These are phyloP conservation scores for Cinchona pubescens DNA, from an alignment of 257 asterid genomes.

Conservation along the genomic window DNA sequence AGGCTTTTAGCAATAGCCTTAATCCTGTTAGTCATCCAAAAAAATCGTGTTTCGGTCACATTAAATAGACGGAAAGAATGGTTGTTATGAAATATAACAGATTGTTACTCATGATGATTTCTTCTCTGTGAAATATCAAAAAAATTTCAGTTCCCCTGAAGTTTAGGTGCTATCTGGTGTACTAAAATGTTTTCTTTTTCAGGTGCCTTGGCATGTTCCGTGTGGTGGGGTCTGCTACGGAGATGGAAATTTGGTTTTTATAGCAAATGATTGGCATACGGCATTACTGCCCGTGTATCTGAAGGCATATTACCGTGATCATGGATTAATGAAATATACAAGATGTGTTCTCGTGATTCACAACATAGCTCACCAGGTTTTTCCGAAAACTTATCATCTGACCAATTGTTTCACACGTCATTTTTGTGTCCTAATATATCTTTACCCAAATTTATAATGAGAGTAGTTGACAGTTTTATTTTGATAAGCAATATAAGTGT, in stretches of 20 bases:
- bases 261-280: slow-evolving; percentile 99
- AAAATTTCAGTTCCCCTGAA: slow-evolving; percentile 7
- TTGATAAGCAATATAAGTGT: not conserved
- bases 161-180: not conserved
- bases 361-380: slow-evolving; percentile 97
- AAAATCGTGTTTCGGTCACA: not conserved
- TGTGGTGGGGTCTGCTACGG: slow-evolving; percentile 98
- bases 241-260: slow-evolving; percentile 88
- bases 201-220: slow-evolving; percentile 98
- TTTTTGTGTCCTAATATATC: not conserved
- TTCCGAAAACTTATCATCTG: slow-evolving; percentile 14
- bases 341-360: slow-evolving; percentile 92
- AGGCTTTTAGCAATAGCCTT: not conserved
- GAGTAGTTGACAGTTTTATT: not conserved
- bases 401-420: not conserved
- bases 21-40: not conserved
- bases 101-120: not conserved
- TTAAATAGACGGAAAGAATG: not conserved
- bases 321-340: slow-evolving; percentile 78
- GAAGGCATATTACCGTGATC: slow-evolving; percentile 89
- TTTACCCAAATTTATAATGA: not conserved
- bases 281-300: slow-evolving; percentile 91
- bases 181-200: slow-evolving; percentile 18
- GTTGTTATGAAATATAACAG: not conserved
- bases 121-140: no score